Base-by-base conservation (phyloP, 257 asterid genomes). In the Leptodermis oblonga region DNA sequence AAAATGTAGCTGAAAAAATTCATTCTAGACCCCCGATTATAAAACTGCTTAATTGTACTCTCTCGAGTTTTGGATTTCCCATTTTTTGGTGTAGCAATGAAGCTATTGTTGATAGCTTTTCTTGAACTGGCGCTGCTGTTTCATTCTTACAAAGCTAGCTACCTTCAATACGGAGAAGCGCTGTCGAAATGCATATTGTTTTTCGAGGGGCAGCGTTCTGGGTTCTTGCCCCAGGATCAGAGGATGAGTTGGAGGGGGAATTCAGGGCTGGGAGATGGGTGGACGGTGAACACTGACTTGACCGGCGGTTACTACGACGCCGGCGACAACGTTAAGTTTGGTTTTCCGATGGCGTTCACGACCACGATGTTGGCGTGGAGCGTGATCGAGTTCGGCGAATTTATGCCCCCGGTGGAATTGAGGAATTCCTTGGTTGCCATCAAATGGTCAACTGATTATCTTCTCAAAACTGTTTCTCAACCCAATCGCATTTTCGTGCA, bases 281-380 rank as follows among this genome's bases (percentile, higher is more conserved):
- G 86, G 88, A 64, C 62, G 71, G 88, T 64, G 36, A 43, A 79
- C 17, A 48, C 73, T 26, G 98, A 94, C 76, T 69, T 94, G 63
- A 87, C 97, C 61, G 99, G 98, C 13, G 99, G 99, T 0, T 94
- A 94, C 59, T 91, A 91, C 65, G 99, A 94, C 73, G 98, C 99
- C 74, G 99, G 99, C 0, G 99, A 94, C 49, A 94, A 94, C 61
- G 84, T 94, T 1, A 94, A 94, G 85, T 94, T 91, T 65, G 79
- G 80, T 61, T 94, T 94, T 52, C 99, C 99, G 62, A 94, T 94
- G 99, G 97, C 99, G 8, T 94, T 91, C 83, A 91, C 97, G 65
- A 83, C 97, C 74, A 94, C 99, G 36, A 84, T 94, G 92, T 81
- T 94, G 81, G 81, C 99, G 17, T 94, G 99, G 99, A 86, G 99